Percentiles rank a stretch among this genome's conserved stretches.
Evolutionary conservation across 768 basidiomycete species (phyloP).

Genomic region (Hypholoma sublateritium): DNA sequence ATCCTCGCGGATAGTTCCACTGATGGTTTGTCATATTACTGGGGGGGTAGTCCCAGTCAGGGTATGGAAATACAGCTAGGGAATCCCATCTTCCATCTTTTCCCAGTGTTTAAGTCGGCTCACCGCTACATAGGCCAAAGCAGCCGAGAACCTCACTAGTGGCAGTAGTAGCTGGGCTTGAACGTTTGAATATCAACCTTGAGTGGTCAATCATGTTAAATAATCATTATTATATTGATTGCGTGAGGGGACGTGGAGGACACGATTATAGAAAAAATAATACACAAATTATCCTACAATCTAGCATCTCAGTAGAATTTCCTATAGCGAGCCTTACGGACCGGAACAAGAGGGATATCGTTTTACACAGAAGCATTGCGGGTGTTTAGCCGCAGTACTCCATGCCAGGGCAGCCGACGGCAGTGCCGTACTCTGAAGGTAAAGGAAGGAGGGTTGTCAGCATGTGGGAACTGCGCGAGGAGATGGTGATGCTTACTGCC

Average conservation of each 20-base stretch:
- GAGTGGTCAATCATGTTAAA: neutral
- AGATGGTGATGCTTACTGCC: slow-evolving; percentile 31
- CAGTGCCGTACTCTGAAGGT: slow-evolving; percentile 42
- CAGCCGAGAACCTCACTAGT: too few relatives aligned
- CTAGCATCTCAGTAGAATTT: neutral
- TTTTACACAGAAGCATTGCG: neutral
- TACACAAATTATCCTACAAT: neutral
- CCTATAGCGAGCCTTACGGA: neutral
- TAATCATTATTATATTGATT: neutral
- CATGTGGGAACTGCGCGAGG: neutral
- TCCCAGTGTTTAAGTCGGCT: too few relatives aligned
- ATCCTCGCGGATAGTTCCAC: too few relatives aligned
- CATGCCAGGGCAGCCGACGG: slow-evolving; percentile 52
- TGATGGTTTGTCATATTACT: too few relatives aligned
- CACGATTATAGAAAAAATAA: neutral
- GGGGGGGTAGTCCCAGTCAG: too few relatives aligned
- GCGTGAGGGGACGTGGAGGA: neutral
- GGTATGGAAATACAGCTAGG: too few relatives aligned
- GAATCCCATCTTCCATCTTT: too few relatives aligned
- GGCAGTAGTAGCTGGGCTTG: too few relatives aligned
- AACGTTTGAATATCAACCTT: too few relatives aligned
- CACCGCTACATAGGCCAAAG: too few relatives aligned
- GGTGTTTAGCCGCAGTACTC: slow-evolving; percentile 47
- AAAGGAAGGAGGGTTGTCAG: neutral
- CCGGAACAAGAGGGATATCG: neutral